Percentiles rank a stretch among this genome's conserved stretches.
Evolutionary conservation across 2,329 filamentous ascomycete genomes (phyloP).

Genomic region (Cladosporium halotolerans): DNA sequence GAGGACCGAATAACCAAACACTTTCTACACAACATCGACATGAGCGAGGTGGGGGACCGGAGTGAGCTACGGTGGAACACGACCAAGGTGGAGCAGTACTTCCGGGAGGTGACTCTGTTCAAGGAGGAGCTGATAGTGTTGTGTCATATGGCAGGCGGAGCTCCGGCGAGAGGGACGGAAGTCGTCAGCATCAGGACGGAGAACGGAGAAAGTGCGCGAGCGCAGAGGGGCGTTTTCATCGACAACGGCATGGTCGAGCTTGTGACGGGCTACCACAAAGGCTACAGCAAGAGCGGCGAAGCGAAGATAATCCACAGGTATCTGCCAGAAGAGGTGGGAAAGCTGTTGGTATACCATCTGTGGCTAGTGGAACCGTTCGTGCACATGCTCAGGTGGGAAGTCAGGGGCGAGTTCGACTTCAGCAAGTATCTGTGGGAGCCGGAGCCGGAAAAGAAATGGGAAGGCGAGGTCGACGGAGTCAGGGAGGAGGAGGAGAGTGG

Average conservation of each 20-base stretch:
- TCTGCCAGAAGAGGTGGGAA: conserved; percentile 15
- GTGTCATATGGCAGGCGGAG: neutral
- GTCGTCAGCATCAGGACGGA: neutral
- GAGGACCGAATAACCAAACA: neutral
- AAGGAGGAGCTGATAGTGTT: conserved; percentile 7
- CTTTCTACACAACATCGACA: neutral
- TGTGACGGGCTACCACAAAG: conserved; percentile 20
- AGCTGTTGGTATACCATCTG: conserved; percentile 16
- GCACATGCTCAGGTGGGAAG: neutral
- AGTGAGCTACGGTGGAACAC: neutral
- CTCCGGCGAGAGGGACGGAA: neutral
- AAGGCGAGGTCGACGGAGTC: conserved; percentile 3
- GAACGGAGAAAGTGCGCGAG: neutral
- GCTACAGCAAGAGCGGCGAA: conserved; percentile 12
- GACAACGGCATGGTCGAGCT: conserved; percentile 15
- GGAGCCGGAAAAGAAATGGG: neutral
- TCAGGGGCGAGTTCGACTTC: neutral
- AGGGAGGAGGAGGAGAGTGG: conserved; percentile 2
- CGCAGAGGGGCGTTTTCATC: conserved; percentile 12
- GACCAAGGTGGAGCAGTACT: conserved; percentile 13
- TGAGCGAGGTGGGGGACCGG: neutral
- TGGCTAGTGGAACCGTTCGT: conserved; percentile 13
- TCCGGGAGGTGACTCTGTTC: conserved; percentile 7
- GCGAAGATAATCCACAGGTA: conserved; percentile 21
- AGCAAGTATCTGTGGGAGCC: neutral